A percentile compares a stretch with the other conserved stretches of the same genome.
Evolutionary conservation across 805 yeast genomes (phyloP).

Genomic region (Yamadazyma sp.): DNA sequence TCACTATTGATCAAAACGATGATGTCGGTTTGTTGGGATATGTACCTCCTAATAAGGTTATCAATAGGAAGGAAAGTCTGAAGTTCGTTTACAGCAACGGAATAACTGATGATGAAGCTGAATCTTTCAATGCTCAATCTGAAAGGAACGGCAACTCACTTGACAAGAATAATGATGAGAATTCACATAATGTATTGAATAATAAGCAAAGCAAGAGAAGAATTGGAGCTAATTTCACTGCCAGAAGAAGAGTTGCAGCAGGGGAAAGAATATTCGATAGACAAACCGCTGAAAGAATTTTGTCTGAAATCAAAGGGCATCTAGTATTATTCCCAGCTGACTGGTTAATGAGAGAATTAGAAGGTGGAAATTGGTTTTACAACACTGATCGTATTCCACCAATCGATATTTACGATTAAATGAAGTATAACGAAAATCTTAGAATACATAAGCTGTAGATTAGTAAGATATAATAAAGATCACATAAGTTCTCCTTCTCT

Average conservation of each 20-base stretch:
- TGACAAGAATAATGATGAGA: neutral
- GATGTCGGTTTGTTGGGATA: constrained; percentile 37
- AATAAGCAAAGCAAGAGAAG: constrained; percentile 8
- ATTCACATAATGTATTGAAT: neutral
- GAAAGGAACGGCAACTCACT: neutral
- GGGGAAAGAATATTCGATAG: constrained; percentile 62
- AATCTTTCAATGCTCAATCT: neutral
- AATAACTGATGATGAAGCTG: neutral
- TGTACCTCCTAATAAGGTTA: constrained; percentile 22
- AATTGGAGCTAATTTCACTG: constrained; percentile 14
- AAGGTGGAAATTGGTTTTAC: constrained; percentile 92
- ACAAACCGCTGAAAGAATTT: constrained; percentile 69
- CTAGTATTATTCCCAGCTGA: constrained; percentile 88
- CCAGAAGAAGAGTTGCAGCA: constrained; percentile 31
- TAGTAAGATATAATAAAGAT: too few species aligned
- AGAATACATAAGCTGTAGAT: too few species aligned
- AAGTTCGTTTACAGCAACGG: constrained; percentile 4
- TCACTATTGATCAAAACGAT: constrained; percentile 23
- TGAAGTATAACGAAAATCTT: too few species aligned
- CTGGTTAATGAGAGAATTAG: constrained; percentile 86
- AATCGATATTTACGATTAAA: constrained; percentile 83
- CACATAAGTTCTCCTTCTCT: too few species aligned
- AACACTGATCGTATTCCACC: constrained; percentile 93
- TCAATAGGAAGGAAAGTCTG: neutral
- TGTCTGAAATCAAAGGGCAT: constrained; percentile 78